Percentiles rank a stretch among this genome's conserved stretches.
These are phyloP conservation scores for Nakaseomyces uthaithaninus DNA, from an alignment of 1,139 yeast genomes.

Conservation along the genomic window DNA sequence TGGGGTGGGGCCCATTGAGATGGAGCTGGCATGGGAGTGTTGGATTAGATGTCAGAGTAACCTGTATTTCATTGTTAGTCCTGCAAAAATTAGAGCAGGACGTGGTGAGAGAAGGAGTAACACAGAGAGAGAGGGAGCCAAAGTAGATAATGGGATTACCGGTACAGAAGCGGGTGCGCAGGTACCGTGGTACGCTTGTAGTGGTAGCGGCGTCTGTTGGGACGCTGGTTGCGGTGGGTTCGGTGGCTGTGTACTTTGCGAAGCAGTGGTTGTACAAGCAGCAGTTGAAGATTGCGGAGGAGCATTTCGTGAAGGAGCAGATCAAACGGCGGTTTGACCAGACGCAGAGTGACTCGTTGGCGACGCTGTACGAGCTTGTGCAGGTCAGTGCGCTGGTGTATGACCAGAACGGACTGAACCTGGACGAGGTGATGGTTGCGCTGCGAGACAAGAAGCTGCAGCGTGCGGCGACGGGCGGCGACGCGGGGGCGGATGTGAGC, in stretches of 20 bases:
- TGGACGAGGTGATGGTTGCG: slow-evolving; percentile 23
- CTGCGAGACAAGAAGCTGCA: slow-evolving; percentile 24
- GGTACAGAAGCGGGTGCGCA: slow-evolving; percentile 11
- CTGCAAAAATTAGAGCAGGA: no score
- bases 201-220: slow-evolving; percentile 19
- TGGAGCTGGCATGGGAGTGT: no score
- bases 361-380: slow-evolving; percentile 73
- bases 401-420: slow-evolving; percentile 22
- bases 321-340: slow-evolving; percentile 70
- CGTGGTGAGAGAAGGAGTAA: no score
- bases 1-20: no score
- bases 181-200: slow-evolving; percentile 22
- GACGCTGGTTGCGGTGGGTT: slow-evolving; percentile 26
- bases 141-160: not conserved
- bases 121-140: not conserved
- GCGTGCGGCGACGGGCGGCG: slow-evolving; percentile 6
- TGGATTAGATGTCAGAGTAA: no score
- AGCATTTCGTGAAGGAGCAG: slow-evolving; percentile 72
- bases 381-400: slow-evolving; percentile 55
- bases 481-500: slow-evolving; percentile 4
- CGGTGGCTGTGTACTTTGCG: slow-evolving; percentile 21
- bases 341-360: slow-evolving; percentile 85
- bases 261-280: slow-evolving; percentile 29
- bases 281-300: slow-evolving; percentile 52
- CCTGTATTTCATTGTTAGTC: no score